Conservation (phyloP, 2,329 filamentous ascomycete species). For the Penicillium sp. region DNA sequence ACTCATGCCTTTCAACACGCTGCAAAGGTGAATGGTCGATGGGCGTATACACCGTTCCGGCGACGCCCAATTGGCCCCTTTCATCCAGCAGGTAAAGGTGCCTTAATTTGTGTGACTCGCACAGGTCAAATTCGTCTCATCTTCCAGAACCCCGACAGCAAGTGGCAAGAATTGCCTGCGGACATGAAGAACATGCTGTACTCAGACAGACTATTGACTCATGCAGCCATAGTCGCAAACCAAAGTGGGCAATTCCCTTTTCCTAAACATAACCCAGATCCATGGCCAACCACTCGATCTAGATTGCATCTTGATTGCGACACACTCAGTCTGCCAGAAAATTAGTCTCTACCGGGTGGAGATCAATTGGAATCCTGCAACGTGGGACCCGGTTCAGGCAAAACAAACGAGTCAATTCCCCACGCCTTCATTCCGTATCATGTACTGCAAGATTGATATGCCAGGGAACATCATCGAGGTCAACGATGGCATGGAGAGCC, state of each 20-base stretch:
- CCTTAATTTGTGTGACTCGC: slow-evolving; percentile 69
- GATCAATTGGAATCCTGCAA: slow-evolving; percentile 65
- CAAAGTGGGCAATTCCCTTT: slow-evolving; percentile 51
- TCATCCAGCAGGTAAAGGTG: slow-evolving; percentile 62
- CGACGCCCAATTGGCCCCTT: slow-evolving; percentile 63
- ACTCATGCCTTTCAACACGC: slow-evolving; percentile 52
- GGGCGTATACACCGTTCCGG: slow-evolving; percentile 63
- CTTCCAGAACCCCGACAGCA: slow-evolving; percentile 67
- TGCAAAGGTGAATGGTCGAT: slow-evolving; percentile 56
- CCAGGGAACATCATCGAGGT: slow-evolving; percentile 30
- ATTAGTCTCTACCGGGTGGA: slow-evolving; percentile 67
- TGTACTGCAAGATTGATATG: slow-evolving; percentile 35
- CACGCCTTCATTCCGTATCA: slow-evolving; percentile 35
- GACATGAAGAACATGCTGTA: slow-evolving; percentile 68
- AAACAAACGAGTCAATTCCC: slow-evolving; percentile 31
- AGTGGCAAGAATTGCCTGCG: slow-evolving; percentile 65
- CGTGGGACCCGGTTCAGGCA: slow-evolving; percentile 45
- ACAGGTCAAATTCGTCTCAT: slow-evolving; percentile 68
- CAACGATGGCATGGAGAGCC: slow-evolving; percentile 21
- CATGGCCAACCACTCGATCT: slow-evolving; percentile 6
- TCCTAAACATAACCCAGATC: slow-evolving; percentile 6
- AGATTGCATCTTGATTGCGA: slow-evolving; percentile 35
- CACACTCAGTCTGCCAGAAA: slow-evolving; percentile 56
- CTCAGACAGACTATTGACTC: slow-evolving; percentile 70
- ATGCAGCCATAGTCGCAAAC: slow-evolving; percentile 69